Percentiles rank a stretch among this genome's conserved stretches.
Evolutionary conservation across 768 basidiomycete species (phyloP).

Genomic region (Russula emetica): DNA sequence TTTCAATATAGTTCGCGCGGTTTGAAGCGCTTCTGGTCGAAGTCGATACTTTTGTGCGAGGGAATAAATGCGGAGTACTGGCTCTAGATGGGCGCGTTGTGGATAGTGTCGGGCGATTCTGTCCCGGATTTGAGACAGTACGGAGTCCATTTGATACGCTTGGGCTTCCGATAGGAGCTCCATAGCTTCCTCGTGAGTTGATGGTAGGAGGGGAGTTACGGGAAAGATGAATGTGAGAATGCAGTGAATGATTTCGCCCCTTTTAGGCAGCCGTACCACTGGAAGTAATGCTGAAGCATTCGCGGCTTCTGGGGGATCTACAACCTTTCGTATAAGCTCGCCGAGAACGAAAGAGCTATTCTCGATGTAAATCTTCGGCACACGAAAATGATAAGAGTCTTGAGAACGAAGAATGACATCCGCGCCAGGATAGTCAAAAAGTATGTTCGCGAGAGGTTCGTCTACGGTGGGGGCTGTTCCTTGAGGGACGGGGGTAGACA

Average conservation of each 20-base stretch:
- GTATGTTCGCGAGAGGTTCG: too few species aligned
- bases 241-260: background rate
- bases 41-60: too few species aligned
- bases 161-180: constrained; percentile 5
- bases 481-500: too few species aligned
- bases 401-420: constrained; percentile 43
- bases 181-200: background rate
- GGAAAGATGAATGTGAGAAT: constrained; percentile 21
- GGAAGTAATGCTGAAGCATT: background rate
- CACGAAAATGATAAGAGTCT: constrained; percentile 42
- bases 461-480: too few species aligned
- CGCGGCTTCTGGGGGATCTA: background rate
- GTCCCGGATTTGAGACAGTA: background rate
- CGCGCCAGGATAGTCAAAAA: constrained; percentile 31
- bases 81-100: too few species aligned
- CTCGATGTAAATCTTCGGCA: constrained; percentile 42
- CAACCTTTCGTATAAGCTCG: background rate
- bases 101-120: too few species aligned
- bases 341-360: constrained; percentile 41
- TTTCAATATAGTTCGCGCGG: too few species aligned
- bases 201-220: background rate
- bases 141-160: constrained; percentile 2
- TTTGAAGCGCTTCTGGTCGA: too few species aligned
- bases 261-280: background rate
- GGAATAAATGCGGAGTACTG: too few species aligned